Evolutionary conservation across 805 yeast species (phyloP).

Genomic region (Alloascoidea hylecoeti): DNA sequence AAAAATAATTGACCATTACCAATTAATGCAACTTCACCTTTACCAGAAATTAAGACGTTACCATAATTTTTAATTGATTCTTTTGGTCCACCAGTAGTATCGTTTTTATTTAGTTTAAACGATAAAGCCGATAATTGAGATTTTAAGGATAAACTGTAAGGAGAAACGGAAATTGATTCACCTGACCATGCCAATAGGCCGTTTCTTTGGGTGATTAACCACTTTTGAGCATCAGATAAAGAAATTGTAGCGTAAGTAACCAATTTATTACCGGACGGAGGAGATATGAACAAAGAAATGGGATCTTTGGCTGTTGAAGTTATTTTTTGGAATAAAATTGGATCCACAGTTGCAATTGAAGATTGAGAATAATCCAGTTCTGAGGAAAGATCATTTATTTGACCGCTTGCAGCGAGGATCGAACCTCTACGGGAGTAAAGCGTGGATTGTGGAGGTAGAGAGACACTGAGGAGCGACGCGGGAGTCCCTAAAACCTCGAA

Average conservation of each 20-base stretch:
- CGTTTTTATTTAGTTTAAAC: constrained; percentile 3
- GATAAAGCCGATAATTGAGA: constrained; percentile 3
- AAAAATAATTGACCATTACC: constrained; percentile 26
- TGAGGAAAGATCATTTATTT: neutral
- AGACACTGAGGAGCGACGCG: neutral
- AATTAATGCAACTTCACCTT: constrained; percentile 28
- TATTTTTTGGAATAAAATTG: constrained; percentile 7
- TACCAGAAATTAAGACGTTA: constrained; percentile 22
- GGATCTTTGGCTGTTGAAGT: constrained; percentile 17
- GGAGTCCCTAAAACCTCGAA: constrained; percentile 1
- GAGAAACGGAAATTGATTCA: constrained; percentile 13
- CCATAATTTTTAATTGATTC: constrained; percentile 13
- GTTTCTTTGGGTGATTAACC: constrained; percentile 25
- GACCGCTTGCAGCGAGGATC: neutral
- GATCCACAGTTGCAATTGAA: constrained; percentile 10
- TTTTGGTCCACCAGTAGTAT: constrained; percentile 6
- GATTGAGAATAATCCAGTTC: neutral
- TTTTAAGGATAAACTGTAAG: constrained; percentile 9
- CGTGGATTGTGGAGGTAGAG: neutral
- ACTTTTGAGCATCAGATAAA: constrained; percentile 22
- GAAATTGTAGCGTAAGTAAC: constrained; percentile 22
- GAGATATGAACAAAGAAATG: constrained; percentile 13
- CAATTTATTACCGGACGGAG: constrained; percentile 8
- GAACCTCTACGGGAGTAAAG: neutral
- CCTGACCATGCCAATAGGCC: constrained; percentile 34